Evolutionary conservation across 352 stramenopile genomes (phyloP).

Genomic region (Pythium scleroteichum): DNA sequence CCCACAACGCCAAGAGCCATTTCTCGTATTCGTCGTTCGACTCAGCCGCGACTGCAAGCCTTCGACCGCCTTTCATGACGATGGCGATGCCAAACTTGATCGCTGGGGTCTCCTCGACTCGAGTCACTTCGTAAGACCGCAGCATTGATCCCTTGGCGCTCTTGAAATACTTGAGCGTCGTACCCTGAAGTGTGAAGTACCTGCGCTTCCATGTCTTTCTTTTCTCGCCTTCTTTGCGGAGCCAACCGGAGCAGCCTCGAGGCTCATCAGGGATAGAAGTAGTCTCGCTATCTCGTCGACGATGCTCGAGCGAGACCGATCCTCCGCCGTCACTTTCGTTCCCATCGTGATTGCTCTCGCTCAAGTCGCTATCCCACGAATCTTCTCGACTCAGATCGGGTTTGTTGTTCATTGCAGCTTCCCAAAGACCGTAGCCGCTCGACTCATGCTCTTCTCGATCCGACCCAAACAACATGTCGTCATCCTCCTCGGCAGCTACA

Average conservation of each 20-base stretch:
- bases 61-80: conserved; percentile 41
- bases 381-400: conserved; percentile 30
- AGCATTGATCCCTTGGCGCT: conserved; percentile 58
- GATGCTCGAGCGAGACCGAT: conserved; percentile 17
- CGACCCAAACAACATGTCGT: conserved; percentile 33
- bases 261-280: conserved; percentile 28
- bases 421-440: conserved; percentile 46
- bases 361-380: conserved; percentile 38
- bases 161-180: conserved; percentile 79
- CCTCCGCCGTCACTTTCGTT: conserved; percentile 11
- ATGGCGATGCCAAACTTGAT: conserved; percentile 49
- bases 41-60: conserved; percentile 64
- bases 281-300: conserved; percentile 31
- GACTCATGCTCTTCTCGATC: conserved; percentile 26
- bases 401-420: conserved; percentile 58
- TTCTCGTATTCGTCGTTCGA: conserved; percentile 62
- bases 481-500: neutral
- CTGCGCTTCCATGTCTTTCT: conserved; percentile 76
- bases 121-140: conserved; percentile 41
- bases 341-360: conserved; percentile 18
- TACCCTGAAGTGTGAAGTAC: conserved; percentile 74
- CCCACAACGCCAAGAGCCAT: conserved; percentile 53
- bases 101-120: conserved; percentile 36
- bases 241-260: conserved; percentile 55
- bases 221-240: conserved; percentile 62